phyloP scores from a whole-genome alignment of 2,329 filamentous ascomycete species.

The Lachnellula arida region DNA sequence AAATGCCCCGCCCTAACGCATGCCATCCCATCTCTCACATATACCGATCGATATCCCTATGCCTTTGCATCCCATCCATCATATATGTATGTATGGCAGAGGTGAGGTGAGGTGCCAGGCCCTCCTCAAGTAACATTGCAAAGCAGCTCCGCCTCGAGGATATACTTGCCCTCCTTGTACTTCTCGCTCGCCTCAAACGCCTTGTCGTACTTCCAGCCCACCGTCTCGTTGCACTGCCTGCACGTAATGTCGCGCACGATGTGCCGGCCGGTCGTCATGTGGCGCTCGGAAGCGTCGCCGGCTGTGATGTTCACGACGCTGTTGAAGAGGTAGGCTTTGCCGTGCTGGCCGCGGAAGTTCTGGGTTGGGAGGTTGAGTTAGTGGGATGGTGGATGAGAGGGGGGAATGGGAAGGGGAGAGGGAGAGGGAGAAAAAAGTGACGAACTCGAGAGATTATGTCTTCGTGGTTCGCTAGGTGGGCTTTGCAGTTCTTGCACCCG shows the following conservation, averaged over 20 bases:
- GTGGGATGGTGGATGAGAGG: background rate
- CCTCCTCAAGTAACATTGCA: conserved; percentile 60
- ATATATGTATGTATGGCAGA: too few species aligned
- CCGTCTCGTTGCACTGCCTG: conserved; percentile 83
- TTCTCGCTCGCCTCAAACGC: conserved; percentile 89
- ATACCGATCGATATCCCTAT: too few species aligned
- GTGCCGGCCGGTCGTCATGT: conserved; percentile 96
- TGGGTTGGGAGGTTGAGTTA: conserved; percentile 35
- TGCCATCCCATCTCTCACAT: too few species aligned
- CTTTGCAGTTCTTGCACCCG: conserved; percentile 91
- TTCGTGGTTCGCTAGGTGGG: conserved; percentile 90
- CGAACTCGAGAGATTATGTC: conserved; percentile 91
- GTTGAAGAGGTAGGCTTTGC: conserved; percentile 96
- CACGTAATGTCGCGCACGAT: conserved; percentile 91
- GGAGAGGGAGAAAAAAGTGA: conserved; percentile 15
- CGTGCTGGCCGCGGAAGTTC: conserved; percentile 98
- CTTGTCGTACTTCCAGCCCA: conserved; percentile 99
- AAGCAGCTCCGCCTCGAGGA: conserved; percentile 85
- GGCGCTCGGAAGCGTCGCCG: conserved; percentile 84
- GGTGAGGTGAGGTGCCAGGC: background rate
- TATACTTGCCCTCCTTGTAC: conserved; percentile 99
- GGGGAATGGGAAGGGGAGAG: background rate
- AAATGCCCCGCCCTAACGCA: background rate
- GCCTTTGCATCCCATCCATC: background rate
- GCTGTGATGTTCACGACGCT: conserved; percentile 85